Conservation (phyloP, 164 flowering plant genomes). For the Vitis cinerea region DNA sequence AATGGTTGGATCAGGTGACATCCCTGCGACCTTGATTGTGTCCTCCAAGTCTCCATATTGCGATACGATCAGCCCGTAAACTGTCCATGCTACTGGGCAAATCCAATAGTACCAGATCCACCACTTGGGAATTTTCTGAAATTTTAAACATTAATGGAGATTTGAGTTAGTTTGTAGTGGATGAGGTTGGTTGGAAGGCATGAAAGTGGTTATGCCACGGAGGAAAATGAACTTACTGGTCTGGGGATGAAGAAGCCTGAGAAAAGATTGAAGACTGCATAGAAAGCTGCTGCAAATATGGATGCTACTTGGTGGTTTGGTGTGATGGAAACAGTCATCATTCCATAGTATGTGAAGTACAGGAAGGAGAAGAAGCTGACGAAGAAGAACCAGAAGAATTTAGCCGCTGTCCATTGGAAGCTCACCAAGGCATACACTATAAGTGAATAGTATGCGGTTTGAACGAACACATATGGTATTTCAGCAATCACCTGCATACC, state of each 20-base stretch:
- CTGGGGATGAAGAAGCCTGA: conserved; percentile 87
- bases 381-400: conserved; percentile 86
- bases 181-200: background rate
- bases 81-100: conserved; percentile 68
- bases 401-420: conserved; percentile 69
- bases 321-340: conserved; percentile 82
- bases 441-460: conserved; percentile 49
- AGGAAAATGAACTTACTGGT: conserved; percentile 47
- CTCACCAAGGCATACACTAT: conserved; percentile 79
- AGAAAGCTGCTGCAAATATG: conserved; percentile 69
- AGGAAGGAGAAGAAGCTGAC: conserved; percentile 66
- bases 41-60: conserved; percentile 47
- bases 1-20: conserved; percentile 20
- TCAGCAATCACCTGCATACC: conserved; percentile 61
- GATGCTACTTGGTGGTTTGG: conserved; percentile 82
- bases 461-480: conserved; percentile 68
- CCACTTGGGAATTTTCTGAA: conserved; percentile 64
- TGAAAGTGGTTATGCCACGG: no score
- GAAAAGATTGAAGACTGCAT: conserved; percentile 70
- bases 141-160: background rate
- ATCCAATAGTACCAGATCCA: conserved; percentile 74
- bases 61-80: conserved; percentile 56
- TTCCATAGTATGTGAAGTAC: conserved; percentile 85
- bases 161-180: background rate
- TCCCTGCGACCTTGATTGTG: conserved; percentile 35